phyloP scores from a whole-genome alignment of 1,139 yeast genomes.

The Geotrichum bryndzae region DNA sequence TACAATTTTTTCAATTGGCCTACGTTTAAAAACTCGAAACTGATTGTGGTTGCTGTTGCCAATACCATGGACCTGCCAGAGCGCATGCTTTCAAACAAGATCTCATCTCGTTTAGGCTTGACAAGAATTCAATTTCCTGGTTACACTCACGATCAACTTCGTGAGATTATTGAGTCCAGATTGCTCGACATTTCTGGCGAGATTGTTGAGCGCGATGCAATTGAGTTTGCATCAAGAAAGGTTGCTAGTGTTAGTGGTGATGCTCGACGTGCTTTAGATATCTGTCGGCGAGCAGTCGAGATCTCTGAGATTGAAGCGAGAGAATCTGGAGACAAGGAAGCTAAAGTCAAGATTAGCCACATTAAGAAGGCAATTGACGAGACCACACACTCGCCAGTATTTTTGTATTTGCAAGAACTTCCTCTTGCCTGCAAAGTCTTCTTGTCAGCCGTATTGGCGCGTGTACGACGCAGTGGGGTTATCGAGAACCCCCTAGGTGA shows the following conservation, averaged over 20 bases:
- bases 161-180: constrained; percentile 66
- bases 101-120: constrained; percentile 84
- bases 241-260: constrained; percentile 97
- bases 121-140: constrained; percentile 85
- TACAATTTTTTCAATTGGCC: constrained; percentile 99
- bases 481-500: constrained; percentile 73
- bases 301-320: constrained; percentile 53
- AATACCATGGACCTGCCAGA: constrained; percentile 98
- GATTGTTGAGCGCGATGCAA: constrained; percentile 64
- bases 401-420: constrained; percentile 51
- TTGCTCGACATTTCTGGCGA: constrained; percentile 47
- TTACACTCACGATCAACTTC: constrained; percentile 73
- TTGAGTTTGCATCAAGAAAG: constrained; percentile 86
- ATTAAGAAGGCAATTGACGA: constrained; percentile 75
- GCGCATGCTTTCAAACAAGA: constrained; percentile 76
- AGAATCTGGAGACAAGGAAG: constrained; percentile 34
- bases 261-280: constrained; percentile 86
- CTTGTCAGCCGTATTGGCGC: constrained; percentile 57
- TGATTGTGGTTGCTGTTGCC: constrained; percentile 88
- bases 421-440: constrained; percentile 69
- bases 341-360: constrained; percentile 56
- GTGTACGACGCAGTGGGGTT: constrained; percentile 61
- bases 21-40: constrained; percentile 66
- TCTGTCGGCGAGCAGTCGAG: constrained; percentile 86
- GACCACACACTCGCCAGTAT: constrained; percentile 67